Conservation (phyloP, 2,329 filamentous ascomycete genomes). For the Trichocomaceae sp. region DNA sequence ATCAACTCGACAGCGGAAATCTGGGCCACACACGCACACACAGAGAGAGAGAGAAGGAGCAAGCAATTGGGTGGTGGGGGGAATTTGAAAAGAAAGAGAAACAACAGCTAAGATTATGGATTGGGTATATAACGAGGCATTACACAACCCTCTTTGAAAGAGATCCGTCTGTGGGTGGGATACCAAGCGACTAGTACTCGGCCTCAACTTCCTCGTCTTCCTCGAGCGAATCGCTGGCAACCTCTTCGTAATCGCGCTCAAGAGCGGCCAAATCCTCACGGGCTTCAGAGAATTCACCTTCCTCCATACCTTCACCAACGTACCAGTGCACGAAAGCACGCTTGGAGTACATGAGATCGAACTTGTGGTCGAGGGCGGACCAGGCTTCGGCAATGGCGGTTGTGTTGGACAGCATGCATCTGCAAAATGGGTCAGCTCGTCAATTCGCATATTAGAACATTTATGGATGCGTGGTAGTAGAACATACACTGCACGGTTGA, state of each 20-base stretch:
- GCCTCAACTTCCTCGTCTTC: conserved; percentile 77
- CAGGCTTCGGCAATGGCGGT: conserved; percentile 98
- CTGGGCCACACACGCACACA: background rate
- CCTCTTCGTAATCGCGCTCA: conserved; percentile 98
- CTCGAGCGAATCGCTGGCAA: conserved; percentile 87
- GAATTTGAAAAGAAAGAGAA: conserved; percentile 6
- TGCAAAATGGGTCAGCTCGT: conserved; percentile 29
- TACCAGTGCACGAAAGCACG: conserved; percentile 99
- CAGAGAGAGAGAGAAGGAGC: background rate
- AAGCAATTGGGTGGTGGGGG: background rate
- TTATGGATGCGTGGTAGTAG: background rate
- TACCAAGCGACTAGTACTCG: conserved; percentile 65
- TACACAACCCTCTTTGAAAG: conserved; percentile 14
- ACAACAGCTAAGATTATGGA: conserved; percentile 13
- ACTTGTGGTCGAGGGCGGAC: conserved; percentile 94
- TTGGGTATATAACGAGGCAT: conserved; percentile 16
- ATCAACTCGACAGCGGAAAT: background rate
- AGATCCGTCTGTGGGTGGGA: conserved; percentile 8
- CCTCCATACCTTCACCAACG: conserved; percentile 99
- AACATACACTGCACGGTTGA: conserved; percentile 93
- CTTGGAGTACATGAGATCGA: conserved; percentile 99
- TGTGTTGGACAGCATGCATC: conserved; percentile 91
- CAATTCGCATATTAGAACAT: background rate
- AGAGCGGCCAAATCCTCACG: conserved; percentile 97
- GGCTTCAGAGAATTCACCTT: conserved; percentile 98